phyloP scores from a whole-genome alignment of 108 stramenopile genomes.

The Skeletonema menzelii region DNA sequence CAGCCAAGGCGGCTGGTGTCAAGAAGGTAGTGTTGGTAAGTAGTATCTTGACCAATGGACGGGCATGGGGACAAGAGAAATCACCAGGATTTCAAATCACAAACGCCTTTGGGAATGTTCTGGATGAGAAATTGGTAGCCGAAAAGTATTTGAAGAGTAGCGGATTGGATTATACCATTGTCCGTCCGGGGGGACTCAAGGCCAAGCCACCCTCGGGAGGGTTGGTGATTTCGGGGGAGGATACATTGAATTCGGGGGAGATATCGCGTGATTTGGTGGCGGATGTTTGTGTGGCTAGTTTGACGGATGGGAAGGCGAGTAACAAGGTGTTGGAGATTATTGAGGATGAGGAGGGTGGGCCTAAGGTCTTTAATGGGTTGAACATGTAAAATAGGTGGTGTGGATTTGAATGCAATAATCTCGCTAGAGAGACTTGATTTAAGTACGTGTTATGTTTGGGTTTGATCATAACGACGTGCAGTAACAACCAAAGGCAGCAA shows the following conservation, averaged over 20 bases:
- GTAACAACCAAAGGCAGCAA: too few species aligned
- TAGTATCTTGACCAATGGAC: constrained; percentile 77
- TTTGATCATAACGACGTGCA: too few species aligned
- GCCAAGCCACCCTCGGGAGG: constrained; percentile 66
- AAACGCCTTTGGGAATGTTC: constrained; percentile 81
- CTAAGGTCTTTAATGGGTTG: constrained; percentile 75
- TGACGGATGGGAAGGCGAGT: constrained; percentile 68
- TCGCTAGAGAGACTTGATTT: too few species aligned
- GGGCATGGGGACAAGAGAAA: constrained; percentile 81
- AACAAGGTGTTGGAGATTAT: constrained; percentile 87
- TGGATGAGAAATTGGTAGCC: constrained; percentile 81
- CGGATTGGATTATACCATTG: constrained; percentile 86
- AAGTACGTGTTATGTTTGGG: too few species aligned
- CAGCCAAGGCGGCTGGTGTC: constrained; percentile 72
- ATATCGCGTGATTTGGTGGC: constrained; percentile 82
- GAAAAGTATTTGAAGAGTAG: constrained; percentile 61
- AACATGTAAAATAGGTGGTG: constrained; percentile 46
- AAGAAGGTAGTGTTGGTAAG: constrained; percentile 81
- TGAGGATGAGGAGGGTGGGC: constrained; percentile 62
- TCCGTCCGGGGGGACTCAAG: constrained; percentile 82
- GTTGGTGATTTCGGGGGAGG: constrained; percentile 65
- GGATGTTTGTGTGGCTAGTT: constrained; percentile 79
- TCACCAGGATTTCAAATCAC: constrained; percentile 81
- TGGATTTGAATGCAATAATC: too few species aligned
- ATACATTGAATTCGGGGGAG: constrained; percentile 77